A percentile compares a stretch with the other conserved stretches of the same genome.
phyloP scores from a whole-genome alignment of 371 early-diverging fungal genomes.

The Syncephalastrum contaminatum region DNA sequence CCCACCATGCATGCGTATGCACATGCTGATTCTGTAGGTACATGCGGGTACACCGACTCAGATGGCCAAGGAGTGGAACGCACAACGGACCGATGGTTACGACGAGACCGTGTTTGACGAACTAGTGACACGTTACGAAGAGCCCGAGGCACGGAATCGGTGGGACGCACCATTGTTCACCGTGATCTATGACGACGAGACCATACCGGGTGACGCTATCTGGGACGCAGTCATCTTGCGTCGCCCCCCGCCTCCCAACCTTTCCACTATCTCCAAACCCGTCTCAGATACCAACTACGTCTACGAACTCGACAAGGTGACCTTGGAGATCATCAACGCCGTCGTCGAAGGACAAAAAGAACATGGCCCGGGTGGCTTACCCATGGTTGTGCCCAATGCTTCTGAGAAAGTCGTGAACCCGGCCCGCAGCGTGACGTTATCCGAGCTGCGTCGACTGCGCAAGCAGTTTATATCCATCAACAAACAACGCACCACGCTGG shows the following conservation, averaged over 20 bases:
- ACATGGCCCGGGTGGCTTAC: constrained; percentile 58
- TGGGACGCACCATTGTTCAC: constrained; percentile 97
- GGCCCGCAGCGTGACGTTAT: constrained; percentile 68
- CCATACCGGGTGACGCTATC: constrained; percentile 63
- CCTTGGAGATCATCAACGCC: constrained; percentile 77
- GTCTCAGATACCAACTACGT: constrained; percentile 88
- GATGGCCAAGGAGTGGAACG: constrained; percentile 71
- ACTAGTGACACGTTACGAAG: constrained; percentile 89
- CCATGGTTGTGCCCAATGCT: constrained; percentile 65
- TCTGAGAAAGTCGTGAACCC: constrained; percentile 63
- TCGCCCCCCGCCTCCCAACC: constrained; percentile 81
- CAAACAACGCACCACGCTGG: constrained; percentile 74
- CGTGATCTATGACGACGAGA: constrained; percentile 69
- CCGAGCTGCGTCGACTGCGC: constrained; percentile 80
- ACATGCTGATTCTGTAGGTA: constrained; percentile 34
- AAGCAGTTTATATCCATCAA: constrained; percentile 89
- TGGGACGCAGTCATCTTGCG: constrained; percentile 77
- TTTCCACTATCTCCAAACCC: constrained; percentile 84
- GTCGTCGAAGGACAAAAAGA: constrained; percentile 78
- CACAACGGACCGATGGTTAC: constrained; percentile 48
- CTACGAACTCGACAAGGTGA: constrained; percentile 83
- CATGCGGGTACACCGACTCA: constrained; percentile 71
- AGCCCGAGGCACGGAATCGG: constrained; percentile 84
- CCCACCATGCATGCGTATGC: no score
- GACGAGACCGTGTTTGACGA: constrained; percentile 71